Conservation (phyloP, 192 early-diverging fungal genomes). For the Radiomyces spectabilis region DNA sequence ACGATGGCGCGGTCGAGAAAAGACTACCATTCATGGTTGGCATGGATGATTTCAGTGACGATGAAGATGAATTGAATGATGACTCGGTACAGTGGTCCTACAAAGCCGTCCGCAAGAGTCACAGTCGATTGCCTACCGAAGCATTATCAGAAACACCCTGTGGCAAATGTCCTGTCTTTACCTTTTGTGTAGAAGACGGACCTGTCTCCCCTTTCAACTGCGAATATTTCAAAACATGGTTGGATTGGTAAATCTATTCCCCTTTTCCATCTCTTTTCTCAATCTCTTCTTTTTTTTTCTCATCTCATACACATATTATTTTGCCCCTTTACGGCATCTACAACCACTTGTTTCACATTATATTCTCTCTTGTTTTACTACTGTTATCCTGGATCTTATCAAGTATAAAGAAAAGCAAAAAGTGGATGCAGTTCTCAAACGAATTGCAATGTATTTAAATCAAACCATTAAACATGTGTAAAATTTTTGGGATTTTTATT, state of each 20-base stretch:
- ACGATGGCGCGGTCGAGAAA: constrained; percentile 79
- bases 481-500: no score
- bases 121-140: constrained; percentile 25
- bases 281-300: no score
- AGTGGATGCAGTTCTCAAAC: no score
- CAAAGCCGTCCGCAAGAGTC: constrained; percentile 49
- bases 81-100: constrained; percentile 56
- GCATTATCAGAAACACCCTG: constrained; percentile 79
- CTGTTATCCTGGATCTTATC: no score
- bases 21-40: constrained; percentile 38
- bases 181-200: constrained; percentile 67
- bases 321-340: no score
- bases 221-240: constrained; percentile 77
- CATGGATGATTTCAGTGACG: constrained; percentile 44
- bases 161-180: constrained; percentile 75
- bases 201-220: constrained; percentile 72
- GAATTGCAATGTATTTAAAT: no score
- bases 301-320: no score
- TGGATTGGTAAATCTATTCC: constrained; percentile 45
- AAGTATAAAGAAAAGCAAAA: no score
- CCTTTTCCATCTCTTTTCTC: neutral
- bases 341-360: no score
- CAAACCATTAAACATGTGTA: no score
- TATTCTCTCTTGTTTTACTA: no score
- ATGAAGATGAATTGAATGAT: constrained; percentile 45